These are phyloP conservation scores for Myriosclerotinia scirpicola DNA, from an alignment of 2,329 filamentous ascomycete genomes.

Conservation along the genomic window DNA sequence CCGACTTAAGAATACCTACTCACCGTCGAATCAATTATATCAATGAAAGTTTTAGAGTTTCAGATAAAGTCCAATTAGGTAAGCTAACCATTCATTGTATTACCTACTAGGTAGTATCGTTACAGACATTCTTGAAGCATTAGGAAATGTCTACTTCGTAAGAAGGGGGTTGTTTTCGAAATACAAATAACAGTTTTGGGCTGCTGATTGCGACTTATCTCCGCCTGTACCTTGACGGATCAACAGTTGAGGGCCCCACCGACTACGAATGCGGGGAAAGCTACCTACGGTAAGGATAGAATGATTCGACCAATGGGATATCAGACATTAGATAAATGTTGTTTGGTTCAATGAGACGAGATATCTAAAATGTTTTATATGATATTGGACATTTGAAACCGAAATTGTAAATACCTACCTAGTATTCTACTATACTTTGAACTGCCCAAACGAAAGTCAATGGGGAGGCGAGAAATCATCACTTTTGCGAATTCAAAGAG, in stretches of 20 bases:
- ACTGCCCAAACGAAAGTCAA: too few species aligned
- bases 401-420: too few species aligned
- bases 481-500: too few species aligned
- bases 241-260: conserved; percentile 6
- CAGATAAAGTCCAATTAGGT: neutral
- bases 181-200: too few species aligned
- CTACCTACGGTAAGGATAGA: neutral
- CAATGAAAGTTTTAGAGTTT: neutral
- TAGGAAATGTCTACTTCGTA: neutral
- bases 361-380: neutral
- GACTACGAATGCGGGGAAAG: conserved; percentile 17
- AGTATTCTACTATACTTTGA: too few species aligned
- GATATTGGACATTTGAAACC: too few species aligned
- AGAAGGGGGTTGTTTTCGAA: too few species aligned
- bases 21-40: neutral
- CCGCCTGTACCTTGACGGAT: neutral
- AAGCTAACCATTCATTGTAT: neutral
- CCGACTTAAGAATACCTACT: neutral
- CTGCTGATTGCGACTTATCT: neutral
- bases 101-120: too few species aligned
- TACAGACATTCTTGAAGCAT: neutral
- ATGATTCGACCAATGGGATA: neutral
- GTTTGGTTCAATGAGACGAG: neutral
- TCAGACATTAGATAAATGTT: neutral
- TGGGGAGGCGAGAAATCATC: too few species aligned